Conservation (phyloP, 257 asterid genomes). For the Cordia subcordata region DNA sequence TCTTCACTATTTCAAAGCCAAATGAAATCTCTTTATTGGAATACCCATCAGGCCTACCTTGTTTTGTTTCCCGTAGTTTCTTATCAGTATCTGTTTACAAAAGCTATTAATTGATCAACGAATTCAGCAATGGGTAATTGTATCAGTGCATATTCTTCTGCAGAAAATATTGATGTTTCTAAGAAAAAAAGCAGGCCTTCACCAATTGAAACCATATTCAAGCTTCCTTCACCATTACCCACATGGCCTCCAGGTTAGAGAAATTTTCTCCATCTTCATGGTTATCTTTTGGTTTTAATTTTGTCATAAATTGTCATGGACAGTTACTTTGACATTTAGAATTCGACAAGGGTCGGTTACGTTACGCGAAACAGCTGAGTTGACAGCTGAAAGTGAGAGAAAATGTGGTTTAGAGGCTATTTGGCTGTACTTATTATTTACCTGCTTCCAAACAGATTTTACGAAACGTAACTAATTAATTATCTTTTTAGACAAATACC, state of each 20-base stretch:
- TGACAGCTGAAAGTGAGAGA: too few relatives aligned
- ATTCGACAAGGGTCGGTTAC: too few relatives aligned
- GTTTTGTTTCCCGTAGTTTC: constrained; percentile 22
- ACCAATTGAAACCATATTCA: constrained; percentile 47
- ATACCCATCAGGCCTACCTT: constrained; percentile 17
- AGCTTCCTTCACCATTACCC: constrained; percentile 64
- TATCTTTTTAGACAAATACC: too few relatives aligned
- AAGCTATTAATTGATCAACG: constrained; percentile 6
- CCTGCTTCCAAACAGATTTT: too few relatives aligned
- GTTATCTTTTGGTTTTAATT: not conserved
- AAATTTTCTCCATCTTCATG: not conserved
- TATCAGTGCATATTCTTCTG: constrained; percentile 5
- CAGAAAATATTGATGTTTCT: constrained; percentile 21
- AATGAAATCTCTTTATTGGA: constrained; percentile 10
- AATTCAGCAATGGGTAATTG: constrained; percentile 31
- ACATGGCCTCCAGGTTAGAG: constrained; percentile 91
- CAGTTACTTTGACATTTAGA: not conserved
- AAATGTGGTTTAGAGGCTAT: too few relatives aligned
- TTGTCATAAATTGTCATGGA: not conserved
- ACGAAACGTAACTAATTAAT: too few relatives aligned
- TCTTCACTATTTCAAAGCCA: not conserved
- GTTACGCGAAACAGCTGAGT: too few relatives aligned
- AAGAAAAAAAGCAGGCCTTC: constrained; percentile 29
- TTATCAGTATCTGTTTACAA: not conserved
- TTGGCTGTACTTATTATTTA: too few relatives aligned